Percentiles rank a stretch among this genome's conserved stretches.
phyloP scores from a whole-genome alignment of 1,139 yeast genomes.

The Yamadazyma dushanensis region DNA sequence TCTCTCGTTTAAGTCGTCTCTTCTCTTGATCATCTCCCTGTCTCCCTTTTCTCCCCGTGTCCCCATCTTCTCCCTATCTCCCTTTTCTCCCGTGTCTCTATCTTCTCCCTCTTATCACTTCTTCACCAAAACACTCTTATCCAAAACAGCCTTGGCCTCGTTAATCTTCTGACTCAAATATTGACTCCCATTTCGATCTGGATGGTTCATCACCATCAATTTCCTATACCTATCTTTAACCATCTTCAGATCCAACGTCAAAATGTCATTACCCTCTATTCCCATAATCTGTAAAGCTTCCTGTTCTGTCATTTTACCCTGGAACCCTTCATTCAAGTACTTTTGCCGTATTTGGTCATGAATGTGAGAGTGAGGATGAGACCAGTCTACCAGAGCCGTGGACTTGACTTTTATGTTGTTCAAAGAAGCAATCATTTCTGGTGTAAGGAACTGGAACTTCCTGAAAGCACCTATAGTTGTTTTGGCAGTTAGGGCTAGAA shows the following conservation, averaged over 20 bases:
- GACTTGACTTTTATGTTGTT: constrained; percentile 37
- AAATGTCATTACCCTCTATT: constrained; percentile 52
- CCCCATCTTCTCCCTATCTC: neutral
- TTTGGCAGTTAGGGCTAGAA: constrained; percentile 52
- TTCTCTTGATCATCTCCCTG: no score
- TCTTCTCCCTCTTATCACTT: constrained; percentile 7
- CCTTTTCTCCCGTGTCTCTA: constrained; percentile 14
- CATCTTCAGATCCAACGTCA: constrained; percentile 40
- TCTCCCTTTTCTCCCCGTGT: no score
- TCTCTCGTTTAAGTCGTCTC: no score
- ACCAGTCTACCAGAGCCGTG: constrained; percentile 15
- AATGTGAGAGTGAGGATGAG: constrained; percentile 21
- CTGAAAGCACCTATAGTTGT: constrained; percentile 48
- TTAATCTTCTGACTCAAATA: constrained; percentile 73
- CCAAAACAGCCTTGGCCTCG: constrained; percentile 69
- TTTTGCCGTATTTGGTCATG: constrained; percentile 25
- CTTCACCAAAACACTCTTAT: constrained; percentile 49
- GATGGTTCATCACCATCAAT: constrained; percentile 69
- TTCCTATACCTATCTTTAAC: constrained; percentile 58
- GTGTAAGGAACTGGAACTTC: constrained; percentile 46
- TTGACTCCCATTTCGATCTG: constrained; percentile 75
- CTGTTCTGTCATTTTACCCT: constrained; percentile 53
- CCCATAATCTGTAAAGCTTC: constrained; percentile 61
- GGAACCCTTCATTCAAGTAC: constrained; percentile 52
- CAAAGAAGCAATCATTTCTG: constrained; percentile 56